phyloP scores from a whole-genome alignment of 345 rosid genomes.

The Aquilaria malaccensis region DNA sequence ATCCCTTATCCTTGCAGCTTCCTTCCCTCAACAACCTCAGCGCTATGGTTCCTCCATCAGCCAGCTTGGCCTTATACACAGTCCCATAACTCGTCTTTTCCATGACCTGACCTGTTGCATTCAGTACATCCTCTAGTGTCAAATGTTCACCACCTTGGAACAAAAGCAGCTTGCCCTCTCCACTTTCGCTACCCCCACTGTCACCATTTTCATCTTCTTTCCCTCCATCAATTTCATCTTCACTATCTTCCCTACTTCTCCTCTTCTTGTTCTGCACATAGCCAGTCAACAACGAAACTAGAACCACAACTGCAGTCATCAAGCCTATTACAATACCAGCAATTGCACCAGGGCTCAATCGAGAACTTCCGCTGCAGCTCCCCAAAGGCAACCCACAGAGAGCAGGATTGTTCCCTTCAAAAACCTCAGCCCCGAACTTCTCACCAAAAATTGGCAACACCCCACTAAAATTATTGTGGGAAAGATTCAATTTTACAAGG shows the following conservation, averaged over 20 bases:
- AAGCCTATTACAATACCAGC: conserved; percentile 95
- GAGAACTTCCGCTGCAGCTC: conserved; percentile 50
- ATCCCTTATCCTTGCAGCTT: conserved; percentile 75
- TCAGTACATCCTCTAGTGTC: conserved; percentile 84
- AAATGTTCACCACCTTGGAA: conserved; percentile 98
- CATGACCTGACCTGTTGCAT: conserved; percentile 95
- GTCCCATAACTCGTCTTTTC: conserved; percentile 96
- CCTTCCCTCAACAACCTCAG: conserved; percentile 93
- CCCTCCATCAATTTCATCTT: conserved; percentile 67
- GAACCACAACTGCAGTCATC: conserved; percentile 83
- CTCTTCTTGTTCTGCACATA: conserved; percentile 84
- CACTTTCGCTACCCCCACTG: conserved; percentile 20
- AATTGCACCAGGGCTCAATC: conserved; percentile 79
- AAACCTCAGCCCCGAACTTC: conserved; percentile 57
- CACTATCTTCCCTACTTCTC: conserved; percentile 51
- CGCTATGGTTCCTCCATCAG: conserved; percentile 92
- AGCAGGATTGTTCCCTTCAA: conserved; percentile 73
- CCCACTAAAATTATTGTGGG: conserved; percentile 88
- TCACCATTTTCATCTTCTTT: conserved; percentile 52
- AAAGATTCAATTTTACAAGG: conserved; percentile 70
- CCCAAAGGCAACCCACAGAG: conserved; percentile 84
- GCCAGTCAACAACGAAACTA: conserved; percentile 77
- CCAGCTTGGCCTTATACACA: conserved; percentile 90
- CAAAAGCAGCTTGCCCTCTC: conserved; percentile 82
- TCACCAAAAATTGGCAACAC: conserved; percentile 58